These are phyloP conservation scores for Shiraia bambusicola DNA, from an alignment of 2,329 filamentous ascomycete genomes.

Conservation along the genomic window DNA sequence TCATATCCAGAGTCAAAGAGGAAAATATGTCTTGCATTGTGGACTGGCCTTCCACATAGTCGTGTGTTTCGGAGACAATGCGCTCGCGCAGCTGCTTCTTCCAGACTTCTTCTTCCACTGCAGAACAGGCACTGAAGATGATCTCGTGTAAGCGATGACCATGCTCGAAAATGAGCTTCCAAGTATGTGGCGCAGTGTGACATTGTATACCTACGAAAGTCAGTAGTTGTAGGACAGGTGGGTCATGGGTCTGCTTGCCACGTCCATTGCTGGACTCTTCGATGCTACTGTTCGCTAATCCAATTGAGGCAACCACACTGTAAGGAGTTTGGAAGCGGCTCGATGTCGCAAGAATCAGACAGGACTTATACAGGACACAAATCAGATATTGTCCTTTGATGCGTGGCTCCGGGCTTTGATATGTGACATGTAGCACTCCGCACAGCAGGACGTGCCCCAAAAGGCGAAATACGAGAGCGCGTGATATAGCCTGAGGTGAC, in stretches of 20 bases:
- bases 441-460: constrained; percentile 81
- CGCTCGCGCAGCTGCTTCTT: constrained; percentile 63
- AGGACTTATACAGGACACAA: constrained; percentile 78
- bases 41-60: constrained; percentile 52
- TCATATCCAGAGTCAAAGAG: constrained; percentile 69
- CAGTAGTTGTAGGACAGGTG: constrained; percentile 8
- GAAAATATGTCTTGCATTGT: constrained; percentile 58
- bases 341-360: constrained; percentile 72
- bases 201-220: constrained; percentile 72
- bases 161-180: constrained; percentile 86
- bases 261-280: constrained; percentile 75
- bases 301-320: constrained; percentile 72
- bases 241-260: constrained; percentile 50
- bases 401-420: constrained; percentile 64
- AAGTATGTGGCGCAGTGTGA: constrained; percentile 81
- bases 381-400: constrained; percentile 81
- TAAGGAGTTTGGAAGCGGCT: constrained; percentile 68
- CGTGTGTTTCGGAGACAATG: constrained; percentile 53
- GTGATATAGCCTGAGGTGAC: constrained; percentile 26
- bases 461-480: constrained; percentile 62
- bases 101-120: constrained; percentile 80
- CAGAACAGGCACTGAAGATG: constrained; percentile 81
- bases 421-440: constrained; percentile 80
- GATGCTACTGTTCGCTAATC: constrained; percentile 64
- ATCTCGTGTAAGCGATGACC: constrained; percentile 78